Evolutionary conservation across 768 basidiomycete species (phyloP), one percentile per base, ranked within the genome.

Genomic region (Termitomyces sp.): DNA sequence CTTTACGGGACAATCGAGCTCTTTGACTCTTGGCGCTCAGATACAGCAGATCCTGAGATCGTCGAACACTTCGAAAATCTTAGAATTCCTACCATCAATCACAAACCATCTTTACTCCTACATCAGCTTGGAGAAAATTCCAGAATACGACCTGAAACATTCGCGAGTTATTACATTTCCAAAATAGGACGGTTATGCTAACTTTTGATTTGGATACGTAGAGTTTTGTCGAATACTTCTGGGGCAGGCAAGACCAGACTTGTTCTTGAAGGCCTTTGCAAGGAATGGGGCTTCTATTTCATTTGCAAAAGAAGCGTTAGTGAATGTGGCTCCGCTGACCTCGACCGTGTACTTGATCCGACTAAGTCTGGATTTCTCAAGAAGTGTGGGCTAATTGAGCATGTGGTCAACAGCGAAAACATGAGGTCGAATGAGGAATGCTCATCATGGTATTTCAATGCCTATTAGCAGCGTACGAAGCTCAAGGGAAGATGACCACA

Each of bases 281-380:
- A 34, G 5, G 9, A 57, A n/a, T 57, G 45, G 34, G 57, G 57
- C 5, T 49, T 58, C 29, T 59, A 49, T 12, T 38, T 59, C 48
- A 59, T 48, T 29, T 59, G 57, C 25, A 29, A 11, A 10, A 50
- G 29, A 7, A 14, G 6, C 4, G 5, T 50, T 25, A 51, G 49
- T 51, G 57, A 59, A 51, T 49, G 57, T 43, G 57, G 57, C 15
- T 59, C 57, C 9, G 14, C 34, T 5, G 57, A 59, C 48, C 37
- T 59, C 5, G 17, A 59, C 1, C 8, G 6, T 5, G 57, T 50
- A 4, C 37, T 59, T 4, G 15, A 31, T 12, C 31, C 47, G 4
- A n/a, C n/a, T n/a, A 0, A 10, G 2, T 29, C 32, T 15, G 57
- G 48, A 7, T 50, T 31, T 34, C 57, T 59, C 5, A 31, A 43